A percentile compares a stretch with the other conserved stretches of the same genome.
Evolutionary conservation across 2,329 filamentous ascomycete species (phyloP).

Genomic region (Microdochium paspali): DNA sequence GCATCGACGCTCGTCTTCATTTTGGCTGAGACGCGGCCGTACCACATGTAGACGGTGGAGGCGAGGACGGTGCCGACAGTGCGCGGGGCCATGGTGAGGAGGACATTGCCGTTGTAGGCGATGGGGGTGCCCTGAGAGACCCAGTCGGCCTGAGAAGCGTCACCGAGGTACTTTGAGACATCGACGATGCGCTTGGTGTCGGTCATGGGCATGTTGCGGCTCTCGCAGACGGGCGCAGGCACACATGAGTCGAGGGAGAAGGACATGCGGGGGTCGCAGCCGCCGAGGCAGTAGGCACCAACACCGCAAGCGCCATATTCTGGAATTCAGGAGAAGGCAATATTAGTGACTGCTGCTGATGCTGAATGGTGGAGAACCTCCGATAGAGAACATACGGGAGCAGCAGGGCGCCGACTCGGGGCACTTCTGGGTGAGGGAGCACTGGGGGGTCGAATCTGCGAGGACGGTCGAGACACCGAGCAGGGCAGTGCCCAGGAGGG

Average conservation of each 20-base stretch:
- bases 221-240: conserved; percentile 73
- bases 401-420: conserved; percentile 68
- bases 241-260: conserved; percentile 77
- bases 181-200: conserved; percentile 59
- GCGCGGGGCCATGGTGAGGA: conserved; percentile 82
- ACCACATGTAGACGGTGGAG: conserved; percentile 86
- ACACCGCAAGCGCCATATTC: conserved; percentile 90
- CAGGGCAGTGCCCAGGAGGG: conserved; percentile 26
- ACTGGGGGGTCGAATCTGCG: conserved; percentile 24
- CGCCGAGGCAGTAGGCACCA: conserved; percentile 90
- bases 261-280: conserved; percentile 84
- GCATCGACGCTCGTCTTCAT: conserved; percentile 76
- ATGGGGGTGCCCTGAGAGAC: conserved; percentile 73
- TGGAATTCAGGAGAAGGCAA: conserved; percentile 24
- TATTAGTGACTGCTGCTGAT: conserved; percentile 1
- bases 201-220: conserved; percentile 63
- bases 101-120: conserved; percentile 55
- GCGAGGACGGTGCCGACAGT: conserved; percentile 83
- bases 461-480: conserved; percentile 27
- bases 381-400: conserved; percentile 52
- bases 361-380: not conserved
- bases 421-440: conserved; percentile 49
- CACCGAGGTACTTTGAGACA: conserved; percentile 79
- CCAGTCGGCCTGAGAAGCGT: conserved; percentile 75
- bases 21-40: conserved; percentile 80